Percentiles rank a stretch among this genome's conserved stretches.
These are phyloP conservation scores for Eucalyptus erythrocorys DNA, from an alignment of 345 rosid genomes.

Conservation along the genomic window DNA sequence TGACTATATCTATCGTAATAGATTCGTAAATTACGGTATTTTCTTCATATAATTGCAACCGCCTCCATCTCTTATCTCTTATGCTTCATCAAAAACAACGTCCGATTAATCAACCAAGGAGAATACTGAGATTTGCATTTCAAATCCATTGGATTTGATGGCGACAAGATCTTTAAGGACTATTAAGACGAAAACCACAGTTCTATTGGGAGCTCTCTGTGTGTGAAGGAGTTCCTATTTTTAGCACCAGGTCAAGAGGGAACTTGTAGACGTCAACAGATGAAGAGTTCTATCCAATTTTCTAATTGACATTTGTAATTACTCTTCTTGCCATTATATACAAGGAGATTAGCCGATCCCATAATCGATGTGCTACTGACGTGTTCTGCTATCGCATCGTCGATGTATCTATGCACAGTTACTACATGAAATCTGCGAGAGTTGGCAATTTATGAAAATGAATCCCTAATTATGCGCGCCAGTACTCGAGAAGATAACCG, in stretches of 20 bases:
- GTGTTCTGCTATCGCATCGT: neutral
- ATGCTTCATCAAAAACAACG: neutral
- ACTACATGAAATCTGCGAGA: neutral
- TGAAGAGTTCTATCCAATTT: neutral
- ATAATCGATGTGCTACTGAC: neutral
- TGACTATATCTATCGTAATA: neutral
- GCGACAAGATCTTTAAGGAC: neutral
- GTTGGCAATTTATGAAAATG: constrained; percentile 27
- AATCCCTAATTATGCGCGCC: constrained; percentile 67
- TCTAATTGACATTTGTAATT: neutral
- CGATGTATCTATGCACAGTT: neutral
- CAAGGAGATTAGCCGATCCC: neutral
- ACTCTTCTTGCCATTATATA: neutral
- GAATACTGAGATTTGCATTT: neutral
- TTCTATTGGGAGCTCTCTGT: neutral
- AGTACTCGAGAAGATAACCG: constrained; percentile 69
- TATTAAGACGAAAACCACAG: no score
- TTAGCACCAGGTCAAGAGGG: neutral
- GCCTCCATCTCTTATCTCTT: neutral
- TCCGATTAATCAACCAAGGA: neutral
- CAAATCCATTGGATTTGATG: neutral
- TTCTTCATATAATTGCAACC: neutral
- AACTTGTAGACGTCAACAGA: neutral
- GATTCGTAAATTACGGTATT: neutral
- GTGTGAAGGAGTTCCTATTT: neutral